Conservation (phyloP, 257 asterid species). For the Capsicum chinense region DNA sequence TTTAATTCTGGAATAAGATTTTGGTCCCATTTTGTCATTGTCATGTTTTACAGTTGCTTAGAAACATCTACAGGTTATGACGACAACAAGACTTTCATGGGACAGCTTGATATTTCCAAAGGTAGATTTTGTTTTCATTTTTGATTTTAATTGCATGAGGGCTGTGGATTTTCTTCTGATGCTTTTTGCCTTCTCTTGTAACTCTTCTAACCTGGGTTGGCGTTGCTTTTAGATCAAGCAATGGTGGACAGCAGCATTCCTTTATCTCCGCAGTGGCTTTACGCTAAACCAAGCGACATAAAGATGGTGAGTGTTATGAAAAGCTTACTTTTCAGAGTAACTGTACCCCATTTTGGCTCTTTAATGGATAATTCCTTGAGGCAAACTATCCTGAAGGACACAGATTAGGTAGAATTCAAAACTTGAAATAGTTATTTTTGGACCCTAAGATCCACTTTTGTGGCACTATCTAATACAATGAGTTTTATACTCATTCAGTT, state of each 20-base stretch:
- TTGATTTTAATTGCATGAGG: not conserved
- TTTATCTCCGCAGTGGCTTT: constrained; percentile 96
- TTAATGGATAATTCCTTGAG: not conserved
- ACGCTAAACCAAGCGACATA: constrained; percentile 79
- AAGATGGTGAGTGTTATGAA: constrained; percentile 58
- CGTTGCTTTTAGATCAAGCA: constrained; percentile 71
- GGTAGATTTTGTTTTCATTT: constrained; percentile 48
- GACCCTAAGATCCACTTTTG: not conserved
- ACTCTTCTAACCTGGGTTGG: not conserved
- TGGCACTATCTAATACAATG: not conserved
- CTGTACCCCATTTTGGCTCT: not conserved
- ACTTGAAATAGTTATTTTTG: not conserved
- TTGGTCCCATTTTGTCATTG: constrained; percentile 11
- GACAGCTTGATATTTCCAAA: constrained; percentile 74
- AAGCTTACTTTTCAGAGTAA: not conserved
- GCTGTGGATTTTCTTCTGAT: constrained; percentile 28
- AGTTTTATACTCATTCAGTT: not conserved
- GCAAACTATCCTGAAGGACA: not conserved
- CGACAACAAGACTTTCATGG: constrained; percentile 68
- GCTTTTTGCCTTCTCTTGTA: not conserved
- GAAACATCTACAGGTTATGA: constrained; percentile 66
- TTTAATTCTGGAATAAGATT: not conserved
- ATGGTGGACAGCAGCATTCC: constrained; percentile 81
- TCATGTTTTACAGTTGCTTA: constrained; percentile 22
- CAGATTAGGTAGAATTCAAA: not conserved